phyloP scores from a whole-genome alignment of 2,329 filamentous ascomycete species.

The Trichoderma oligosporum region DNA sequence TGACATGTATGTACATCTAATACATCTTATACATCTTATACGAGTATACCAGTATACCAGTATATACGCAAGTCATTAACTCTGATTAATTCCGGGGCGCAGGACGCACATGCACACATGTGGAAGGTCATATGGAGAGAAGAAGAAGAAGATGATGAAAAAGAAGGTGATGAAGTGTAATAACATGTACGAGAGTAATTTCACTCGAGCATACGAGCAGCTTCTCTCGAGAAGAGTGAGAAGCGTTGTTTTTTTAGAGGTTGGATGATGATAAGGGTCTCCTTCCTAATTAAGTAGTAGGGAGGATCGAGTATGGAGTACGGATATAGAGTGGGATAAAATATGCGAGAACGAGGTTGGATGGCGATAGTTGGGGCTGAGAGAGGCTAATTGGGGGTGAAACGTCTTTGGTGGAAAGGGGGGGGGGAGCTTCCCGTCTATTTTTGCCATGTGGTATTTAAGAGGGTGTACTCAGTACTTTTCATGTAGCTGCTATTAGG shows the following conservation, averaged over 20 bases:
- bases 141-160: background rate
- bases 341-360: background rate
- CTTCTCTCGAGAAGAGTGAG: no score
- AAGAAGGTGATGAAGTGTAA: no score
- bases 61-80: background rate
- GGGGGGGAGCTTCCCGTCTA: no score
- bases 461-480: constrained; percentile 8
- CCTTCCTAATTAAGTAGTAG: constrained; percentile 1
- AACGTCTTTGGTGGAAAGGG: background rate
- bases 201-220: no score
- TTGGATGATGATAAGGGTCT: background rate
- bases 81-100: constrained; percentile 10
- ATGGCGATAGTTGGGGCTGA: background rate
- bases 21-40: no score
- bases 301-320: background rate
- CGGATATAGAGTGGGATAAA: background rate
- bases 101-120: constrained; percentile 9
- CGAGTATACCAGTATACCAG: background rate
- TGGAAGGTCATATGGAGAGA: constrained; percentile 6
- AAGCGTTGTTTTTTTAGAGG: background rate
- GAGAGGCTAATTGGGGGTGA: constrained; percentile 2
- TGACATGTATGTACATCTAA: background rate
- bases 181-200: no score
- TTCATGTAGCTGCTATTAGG: no score
- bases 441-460: background rate